These are phyloP conservation scores for Staphylotrichum longicolle DNA, from an alignment of 495 filamentous ascomycete species.

Conservation along the genomic window DNA sequence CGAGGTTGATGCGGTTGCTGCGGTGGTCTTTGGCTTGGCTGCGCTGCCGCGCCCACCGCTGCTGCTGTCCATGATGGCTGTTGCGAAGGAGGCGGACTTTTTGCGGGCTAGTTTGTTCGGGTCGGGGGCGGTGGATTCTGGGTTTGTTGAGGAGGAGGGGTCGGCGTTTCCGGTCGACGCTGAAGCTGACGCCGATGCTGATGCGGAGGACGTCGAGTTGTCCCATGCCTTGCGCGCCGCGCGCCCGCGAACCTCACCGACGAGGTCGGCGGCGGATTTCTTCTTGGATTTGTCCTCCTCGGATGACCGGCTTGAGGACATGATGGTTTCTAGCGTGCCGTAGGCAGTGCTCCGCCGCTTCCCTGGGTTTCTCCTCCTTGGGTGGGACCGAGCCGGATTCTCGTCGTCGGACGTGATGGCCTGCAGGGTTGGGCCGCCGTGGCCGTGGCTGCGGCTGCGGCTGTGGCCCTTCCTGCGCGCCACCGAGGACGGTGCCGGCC, in stretches of 20 bases:
- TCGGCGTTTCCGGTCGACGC: slow-evolving; percentile 20
- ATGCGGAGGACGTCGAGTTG: slow-evolving; percentile 2
- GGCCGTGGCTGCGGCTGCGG: slow-evolving; percentile 14
- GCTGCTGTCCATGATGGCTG: slow-evolving; percentile 44
- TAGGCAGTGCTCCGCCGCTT: slow-evolving; percentile 49
- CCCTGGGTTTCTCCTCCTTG: slow-evolving; percentile 31
- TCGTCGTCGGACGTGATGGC: slow-evolving; percentile 51
- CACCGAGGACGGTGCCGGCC: slow-evolving; percentile 15
- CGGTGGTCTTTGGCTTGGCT: background rate
- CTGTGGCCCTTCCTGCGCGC: slow-evolving; percentile 26
- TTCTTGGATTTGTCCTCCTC: slow-evolving; percentile 52
- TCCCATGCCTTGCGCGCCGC: slow-evolving; percentile 32
- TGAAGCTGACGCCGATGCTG: slow-evolving; percentile 6
- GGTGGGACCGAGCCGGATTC: slow-evolving; percentile 20
- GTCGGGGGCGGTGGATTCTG: background rate
- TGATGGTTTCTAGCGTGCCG: slow-evolving; percentile 56
- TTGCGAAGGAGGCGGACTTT: slow-evolving; percentile 48
- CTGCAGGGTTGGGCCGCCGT: slow-evolving; percentile 45
- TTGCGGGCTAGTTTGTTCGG: slow-evolving; percentile 33
- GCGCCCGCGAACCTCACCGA: slow-evolving; percentile 49
- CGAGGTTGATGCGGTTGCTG: background rate
- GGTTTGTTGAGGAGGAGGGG: background rate
- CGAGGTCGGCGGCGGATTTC: slow-evolving; percentile 50
- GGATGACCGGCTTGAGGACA: slow-evolving; percentile 55
- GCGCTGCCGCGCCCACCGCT: slow-evolving; percentile 2